A percentile compares a stretch with the other conserved stretches of the same genome.
phyloP scores from a whole-genome alignment of 1,284 basidiomycete species.

The Papiliotrema flavescens region DNA sequence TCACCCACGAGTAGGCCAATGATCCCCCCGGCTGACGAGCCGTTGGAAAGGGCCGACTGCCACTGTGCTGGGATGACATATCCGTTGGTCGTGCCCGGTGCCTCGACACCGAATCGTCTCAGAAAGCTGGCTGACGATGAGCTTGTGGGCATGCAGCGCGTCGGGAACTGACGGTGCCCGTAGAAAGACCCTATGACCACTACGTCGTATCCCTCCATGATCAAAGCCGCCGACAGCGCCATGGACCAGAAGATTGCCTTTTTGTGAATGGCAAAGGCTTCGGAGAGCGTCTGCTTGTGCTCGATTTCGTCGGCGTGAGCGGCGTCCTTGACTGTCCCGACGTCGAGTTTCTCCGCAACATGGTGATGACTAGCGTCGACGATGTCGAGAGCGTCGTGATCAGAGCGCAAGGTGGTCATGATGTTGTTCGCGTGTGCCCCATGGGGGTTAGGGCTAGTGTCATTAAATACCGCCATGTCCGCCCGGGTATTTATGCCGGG shows the following conservation, averaged over 20 bases:
- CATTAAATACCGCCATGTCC: background rate
- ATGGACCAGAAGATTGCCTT: constrained; percentile 51
- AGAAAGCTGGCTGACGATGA: constrained; percentile 13
- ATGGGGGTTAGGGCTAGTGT: background rate
- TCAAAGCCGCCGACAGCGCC: constrained; percentile 41
- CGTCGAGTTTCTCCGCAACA: constrained; percentile 7
- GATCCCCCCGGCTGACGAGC: constrained; percentile 40
- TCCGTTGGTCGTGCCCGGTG: constrained; percentile 19
- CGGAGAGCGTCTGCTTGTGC: constrained; percentile 43
- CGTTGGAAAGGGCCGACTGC: constrained; percentile 49
- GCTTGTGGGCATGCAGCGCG: constrained; percentile 13
- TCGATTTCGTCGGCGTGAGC: constrained; percentile 45
- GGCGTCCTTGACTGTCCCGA: constrained; percentile 34
- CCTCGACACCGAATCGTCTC: constrained; percentile 19
- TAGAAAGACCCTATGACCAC: constrained; percentile 46
- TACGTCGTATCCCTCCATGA: constrained; percentile 50
- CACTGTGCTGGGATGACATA: constrained; percentile 21
- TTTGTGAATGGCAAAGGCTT: constrained; percentile 49
- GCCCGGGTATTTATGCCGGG: background rate
- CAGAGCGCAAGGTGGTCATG: background rate
- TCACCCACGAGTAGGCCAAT: constrained; percentile 22
- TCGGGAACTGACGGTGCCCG: constrained; percentile 40
- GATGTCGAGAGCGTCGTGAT: background rate
- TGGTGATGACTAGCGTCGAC: constrained; percentile 1
- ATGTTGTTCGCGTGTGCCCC: background rate